Percentiles rank a stretch among this genome's conserved stretches.
phyloP scores from a whole-genome alignment of 495 filamentous ascomycete genomes.

The Trichoderma orchidacearum region DNA sequence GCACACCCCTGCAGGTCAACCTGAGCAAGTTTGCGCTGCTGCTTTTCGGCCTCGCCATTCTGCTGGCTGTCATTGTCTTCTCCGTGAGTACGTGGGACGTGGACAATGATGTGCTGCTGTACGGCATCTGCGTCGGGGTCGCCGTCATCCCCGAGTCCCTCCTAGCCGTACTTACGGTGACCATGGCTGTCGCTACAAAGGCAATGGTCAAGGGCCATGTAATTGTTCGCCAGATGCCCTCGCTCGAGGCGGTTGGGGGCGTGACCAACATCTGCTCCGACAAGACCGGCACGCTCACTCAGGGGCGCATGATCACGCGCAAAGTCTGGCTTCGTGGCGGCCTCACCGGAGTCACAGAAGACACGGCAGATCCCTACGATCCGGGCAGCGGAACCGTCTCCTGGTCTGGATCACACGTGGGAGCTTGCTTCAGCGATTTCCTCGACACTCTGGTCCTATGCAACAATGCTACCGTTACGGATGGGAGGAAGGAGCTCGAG shows the following conservation, averaged over 20 bases:
- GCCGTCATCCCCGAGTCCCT: conserved; percentile 66
- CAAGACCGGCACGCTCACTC: conserved; percentile 52
- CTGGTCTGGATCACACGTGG: conserved; percentile 8
- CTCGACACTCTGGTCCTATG: conserved; percentile 48
- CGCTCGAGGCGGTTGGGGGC: conserved; percentile 47
- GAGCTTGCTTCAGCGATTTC: conserved; percentile 12
- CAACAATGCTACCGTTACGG: conserved; percentile 50
- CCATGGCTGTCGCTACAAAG: conserved; percentile 59
- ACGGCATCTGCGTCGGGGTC: conserved; percentile 50
- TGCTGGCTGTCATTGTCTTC: conserved; percentile 58
- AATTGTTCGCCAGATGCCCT: conserved; percentile 52
- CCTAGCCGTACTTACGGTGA: conserved; percentile 64
- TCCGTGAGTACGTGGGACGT: conserved; percentile 45
- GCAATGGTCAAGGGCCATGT: conserved; percentile 59
- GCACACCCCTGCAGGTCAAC: conserved; percentile 55
- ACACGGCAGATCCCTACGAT: conserved; percentile 34
- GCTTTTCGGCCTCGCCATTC: conserved; percentile 53
- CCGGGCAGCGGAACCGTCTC: conserved; percentile 26
- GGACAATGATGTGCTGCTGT: conserved; percentile 51
- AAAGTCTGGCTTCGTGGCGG: conserved; percentile 33
- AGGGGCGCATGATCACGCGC: conserved; percentile 42
- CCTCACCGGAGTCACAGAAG: conserved; percentile 18
- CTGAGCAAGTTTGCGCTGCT: conserved; percentile 56
- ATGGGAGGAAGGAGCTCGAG: conserved; percentile 35
- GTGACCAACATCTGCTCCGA: conserved; percentile 48